Conservation (phyloP, 1,139 yeast species). For the Debaryomyces singareniensis region DNA sequence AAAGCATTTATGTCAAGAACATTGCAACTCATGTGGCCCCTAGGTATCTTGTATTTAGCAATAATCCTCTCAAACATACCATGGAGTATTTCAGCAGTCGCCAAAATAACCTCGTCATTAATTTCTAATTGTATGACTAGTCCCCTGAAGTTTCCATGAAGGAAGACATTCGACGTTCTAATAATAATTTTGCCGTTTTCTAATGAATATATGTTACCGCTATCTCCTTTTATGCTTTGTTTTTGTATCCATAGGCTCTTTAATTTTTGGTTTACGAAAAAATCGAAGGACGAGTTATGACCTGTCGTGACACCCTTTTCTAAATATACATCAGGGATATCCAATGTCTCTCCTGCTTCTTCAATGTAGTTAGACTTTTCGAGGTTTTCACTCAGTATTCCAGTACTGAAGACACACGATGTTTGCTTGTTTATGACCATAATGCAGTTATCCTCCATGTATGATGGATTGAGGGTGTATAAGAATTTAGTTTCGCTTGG, state of each 20-base stretch:
- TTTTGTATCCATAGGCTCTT: conserved; percentile 68
- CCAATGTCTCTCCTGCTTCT: conserved; percentile 9
- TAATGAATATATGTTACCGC: conserved; percentile 56
- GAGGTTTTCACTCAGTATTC: conserved; percentile 30
- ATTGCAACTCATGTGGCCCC: conserved; percentile 31
- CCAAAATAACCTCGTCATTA: conserved; percentile 11
- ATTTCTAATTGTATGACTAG: conserved; percentile 54
- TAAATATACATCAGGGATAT: conserved; percentile 34
- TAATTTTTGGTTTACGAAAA: conserved; percentile 46
- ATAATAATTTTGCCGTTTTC: conserved; percentile 41
- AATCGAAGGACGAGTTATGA: conserved; percentile 44
- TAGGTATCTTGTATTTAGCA: conserved; percentile 33
- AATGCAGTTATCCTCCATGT: conserved; percentile 44
- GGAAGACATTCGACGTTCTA: conserved; percentile 64
- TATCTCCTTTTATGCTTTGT: conserved; percentile 74
- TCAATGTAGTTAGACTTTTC: conserved; percentile 10
- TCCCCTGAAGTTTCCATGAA: conserved; percentile 73
- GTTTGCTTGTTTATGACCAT: conserved; percentile 48
- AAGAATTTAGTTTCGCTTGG: conserved; percentile 43
- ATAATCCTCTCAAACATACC: conserved; percentile 23
- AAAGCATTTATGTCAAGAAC: conserved; percentile 20
- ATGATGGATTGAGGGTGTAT: conserved; percentile 53
- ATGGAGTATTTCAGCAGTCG: conserved; percentile 4
- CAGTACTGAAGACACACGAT: conserved; percentile 36
- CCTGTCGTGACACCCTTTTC: conserved; percentile 44